Conservation (phyloP, 1,139 yeast species). For the Diutina sp. region DNA sequence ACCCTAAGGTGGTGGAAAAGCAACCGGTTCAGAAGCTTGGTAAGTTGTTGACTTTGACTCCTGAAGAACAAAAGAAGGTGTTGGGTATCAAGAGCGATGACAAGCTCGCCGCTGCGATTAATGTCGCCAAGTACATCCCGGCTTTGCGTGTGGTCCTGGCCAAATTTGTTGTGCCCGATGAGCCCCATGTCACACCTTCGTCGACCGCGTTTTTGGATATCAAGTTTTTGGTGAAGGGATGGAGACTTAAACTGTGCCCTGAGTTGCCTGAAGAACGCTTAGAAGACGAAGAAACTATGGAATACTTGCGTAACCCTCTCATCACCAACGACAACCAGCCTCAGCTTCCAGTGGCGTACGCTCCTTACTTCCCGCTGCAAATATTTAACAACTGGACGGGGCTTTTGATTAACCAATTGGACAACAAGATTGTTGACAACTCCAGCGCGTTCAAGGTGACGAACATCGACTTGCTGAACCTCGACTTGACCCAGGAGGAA, state of each 20-base stretch:
- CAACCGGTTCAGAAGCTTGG: slow-evolving; percentile 48
- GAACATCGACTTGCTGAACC: slow-evolving; percentile 42
- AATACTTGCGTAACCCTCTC: slow-evolving; percentile 60
- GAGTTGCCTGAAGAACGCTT: slow-evolving; percentile 27
- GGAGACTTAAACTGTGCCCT: slow-evolving; percentile 48
- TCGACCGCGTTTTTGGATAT: slow-evolving; percentile 66
- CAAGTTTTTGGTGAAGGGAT: slow-evolving; percentile 66
- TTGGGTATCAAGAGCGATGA: slow-evolving; percentile 41
- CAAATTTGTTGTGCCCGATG: slow-evolving; percentile 83
- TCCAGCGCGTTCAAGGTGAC: slow-evolving; percentile 42
- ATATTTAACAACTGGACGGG: slow-evolving; percentile 55
- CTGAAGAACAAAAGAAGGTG: slow-evolving; percentile 40
- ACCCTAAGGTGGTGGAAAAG: slow-evolving; percentile 27
- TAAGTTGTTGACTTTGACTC: slow-evolving; percentile 46
- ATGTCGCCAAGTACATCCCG: slow-evolving; percentile 59
- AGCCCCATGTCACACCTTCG: slow-evolving; percentile 57
- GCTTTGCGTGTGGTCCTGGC: slow-evolving; percentile 56
- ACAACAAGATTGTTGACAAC: slow-evolving; percentile 61
- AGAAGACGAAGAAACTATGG: slow-evolving; percentile 40
- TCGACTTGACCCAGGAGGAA: slow-evolving; percentile 35
- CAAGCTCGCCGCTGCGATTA: slow-evolving; percentile 35
- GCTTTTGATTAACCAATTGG: slow-evolving; percentile 57
- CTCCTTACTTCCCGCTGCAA: slow-evolving; percentile 63
- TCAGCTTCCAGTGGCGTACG: slow-evolving; percentile 42
- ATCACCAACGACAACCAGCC: slow-evolving; percentile 57